These are phyloP conservation scores for Ustulina deusta DNA, from an alignment of 2,329 filamentous ascomycete genomes.

Conservation along the genomic window DNA sequence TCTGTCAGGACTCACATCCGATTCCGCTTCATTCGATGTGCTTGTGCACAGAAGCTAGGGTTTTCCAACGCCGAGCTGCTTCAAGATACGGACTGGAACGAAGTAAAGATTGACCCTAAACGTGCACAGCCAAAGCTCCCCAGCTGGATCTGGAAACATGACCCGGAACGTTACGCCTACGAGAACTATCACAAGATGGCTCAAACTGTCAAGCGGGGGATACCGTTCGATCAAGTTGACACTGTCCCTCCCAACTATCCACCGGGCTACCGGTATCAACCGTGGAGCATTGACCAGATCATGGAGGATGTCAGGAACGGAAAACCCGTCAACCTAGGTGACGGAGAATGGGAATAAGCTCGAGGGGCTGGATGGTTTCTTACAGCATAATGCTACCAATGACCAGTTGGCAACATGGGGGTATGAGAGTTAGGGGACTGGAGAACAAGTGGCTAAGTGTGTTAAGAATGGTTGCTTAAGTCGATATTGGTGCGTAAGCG, in stretches of 20 bases:
- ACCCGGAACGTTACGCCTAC: slow-evolving; percentile 54
- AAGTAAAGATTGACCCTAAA: slow-evolving; percentile 50
- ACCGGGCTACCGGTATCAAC: slow-evolving; percentile 52
- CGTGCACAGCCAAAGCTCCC: slow-evolving; percentile 53
- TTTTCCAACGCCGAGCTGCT: slow-evolving; percentile 54
- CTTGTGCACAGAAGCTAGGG: slow-evolving; percentile 55
- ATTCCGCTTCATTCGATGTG: slow-evolving; percentile 52
- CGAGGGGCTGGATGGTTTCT: background rate
- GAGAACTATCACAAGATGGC: slow-evolving; percentile 52
- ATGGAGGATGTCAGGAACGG: slow-evolving; percentile 54
- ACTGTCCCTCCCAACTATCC: slow-evolving; percentile 53
- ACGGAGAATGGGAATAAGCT: slow-evolving; percentile 49
- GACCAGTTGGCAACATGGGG: background rate
- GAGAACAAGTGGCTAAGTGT: background rate
- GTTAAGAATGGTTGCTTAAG: background rate
- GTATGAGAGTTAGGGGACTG: background rate
- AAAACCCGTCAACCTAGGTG: slow-evolving; percentile 51
- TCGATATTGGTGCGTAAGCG: background rate
- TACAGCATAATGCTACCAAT: background rate
- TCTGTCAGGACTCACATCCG: slow-evolving; percentile 54
- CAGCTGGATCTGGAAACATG: slow-evolving; percentile 55
- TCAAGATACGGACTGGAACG: slow-evolving; percentile 54
- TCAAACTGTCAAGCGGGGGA: slow-evolving; percentile 49
- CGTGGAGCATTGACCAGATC: slow-evolving; percentile 58
- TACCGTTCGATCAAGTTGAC: slow-evolving; percentile 49